Evolutionary conservation across 805 yeast species (phyloP).

Genomic region (Hyphopichia homilentoma): DNA sequence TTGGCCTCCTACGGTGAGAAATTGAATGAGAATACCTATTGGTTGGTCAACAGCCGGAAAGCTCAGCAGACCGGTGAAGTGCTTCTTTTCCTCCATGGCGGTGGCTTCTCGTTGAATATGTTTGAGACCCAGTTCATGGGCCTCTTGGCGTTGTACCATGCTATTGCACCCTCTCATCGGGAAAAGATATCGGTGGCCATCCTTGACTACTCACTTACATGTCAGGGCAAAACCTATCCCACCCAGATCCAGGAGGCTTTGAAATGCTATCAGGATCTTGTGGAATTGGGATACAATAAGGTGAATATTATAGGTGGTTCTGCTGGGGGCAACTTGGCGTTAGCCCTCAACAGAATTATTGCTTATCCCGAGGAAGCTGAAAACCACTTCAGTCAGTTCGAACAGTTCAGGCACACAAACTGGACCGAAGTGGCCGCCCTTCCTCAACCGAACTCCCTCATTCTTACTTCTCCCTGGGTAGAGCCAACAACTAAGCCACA

Average conservation of each 20-base stretch:
- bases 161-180: conserved; percentile 13
- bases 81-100: conserved; percentile 22
- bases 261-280: conserved; percentile 5
- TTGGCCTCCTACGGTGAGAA: conserved; percentile 4
- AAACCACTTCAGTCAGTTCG: conserved; percentile 16
- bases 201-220: conserved; percentile 21
- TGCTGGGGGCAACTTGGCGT: conserved; percentile 15
- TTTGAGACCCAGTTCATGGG: conserved; percentile 22
- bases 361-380: conserved; percentile 30
- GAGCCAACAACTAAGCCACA: conserved; percentile 23
- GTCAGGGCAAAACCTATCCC: conserved; percentile 17
- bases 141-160: conserved; percentile 17
- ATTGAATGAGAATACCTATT: conserved; percentile 5
- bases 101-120: conserved; percentile 19
- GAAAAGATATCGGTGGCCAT: conserved; percentile 14
- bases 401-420: conserved; percentile 9
- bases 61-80: conserved; percentile 12
- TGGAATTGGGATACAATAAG: conserved; percentile 12
- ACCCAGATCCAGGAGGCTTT: conserved; percentile 21
- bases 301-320: conserved; percentile 17
- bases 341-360: conserved; percentile 14
- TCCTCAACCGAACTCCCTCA: conserved; percentile 25
- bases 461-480: conserved; percentile 34
- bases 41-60: conserved; percentile 7
- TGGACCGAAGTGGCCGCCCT: conserved; percentile 2